Evolutionary conservation across 192 early-diverging fungal genomes (phyloP).

Genomic region (Dispira parvispora): DNA sequence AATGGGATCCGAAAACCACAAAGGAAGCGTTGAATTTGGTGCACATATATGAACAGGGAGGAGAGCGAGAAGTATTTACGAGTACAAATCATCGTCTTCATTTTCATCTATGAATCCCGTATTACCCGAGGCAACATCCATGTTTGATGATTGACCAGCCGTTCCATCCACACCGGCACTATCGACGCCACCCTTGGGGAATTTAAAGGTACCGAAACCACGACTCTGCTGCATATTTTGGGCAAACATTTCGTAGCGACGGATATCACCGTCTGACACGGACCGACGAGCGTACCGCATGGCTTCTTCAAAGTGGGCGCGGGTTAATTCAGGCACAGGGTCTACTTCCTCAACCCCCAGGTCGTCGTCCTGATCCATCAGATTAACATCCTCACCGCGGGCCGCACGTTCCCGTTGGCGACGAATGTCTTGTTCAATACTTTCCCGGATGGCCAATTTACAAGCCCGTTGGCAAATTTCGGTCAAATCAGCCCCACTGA

Average conservation of each 20-base stretch:
- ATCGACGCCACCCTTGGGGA: constrained; percentile 55
- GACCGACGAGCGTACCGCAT: constrained; percentile 95
- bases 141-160: constrained; percentile 3
- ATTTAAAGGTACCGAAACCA: constrained; percentile 93
- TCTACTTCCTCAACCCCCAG: constrained; percentile 59
- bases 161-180: constrained; percentile 16
- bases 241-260: constrained; percentile 99
- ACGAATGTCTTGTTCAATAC: constrained; percentile 74
- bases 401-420: constrained; percentile 47
- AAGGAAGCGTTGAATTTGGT: not conserved
- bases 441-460: constrained; percentile 94
- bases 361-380: constrained; percentile 35
- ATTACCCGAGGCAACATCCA: constrained; percentile 21
- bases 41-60: constrained; percentile 5
- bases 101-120: constrained; percentile 43
- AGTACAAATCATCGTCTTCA: constrained; percentile 70
- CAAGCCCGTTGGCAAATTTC: constrained; percentile 97
- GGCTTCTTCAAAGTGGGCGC: constrained; percentile 96
- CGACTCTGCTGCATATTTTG: constrained; percentile 92
- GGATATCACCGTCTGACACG: constrained; percentile 90
- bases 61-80: constrained; percentile 26
- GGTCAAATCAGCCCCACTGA: constrained; percentile 94
- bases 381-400: constrained; percentile 45
- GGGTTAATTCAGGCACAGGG: constrained; percentile 79
- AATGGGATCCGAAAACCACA: not conserved